Percentiles rank a stretch among this genome's conserved stretches.
These are phyloP conservation scores for Pyrenochaeta sp. DNA, from an alignment of 2,329 filamentous ascomycete species.

Conservation along the genomic window DNA sequence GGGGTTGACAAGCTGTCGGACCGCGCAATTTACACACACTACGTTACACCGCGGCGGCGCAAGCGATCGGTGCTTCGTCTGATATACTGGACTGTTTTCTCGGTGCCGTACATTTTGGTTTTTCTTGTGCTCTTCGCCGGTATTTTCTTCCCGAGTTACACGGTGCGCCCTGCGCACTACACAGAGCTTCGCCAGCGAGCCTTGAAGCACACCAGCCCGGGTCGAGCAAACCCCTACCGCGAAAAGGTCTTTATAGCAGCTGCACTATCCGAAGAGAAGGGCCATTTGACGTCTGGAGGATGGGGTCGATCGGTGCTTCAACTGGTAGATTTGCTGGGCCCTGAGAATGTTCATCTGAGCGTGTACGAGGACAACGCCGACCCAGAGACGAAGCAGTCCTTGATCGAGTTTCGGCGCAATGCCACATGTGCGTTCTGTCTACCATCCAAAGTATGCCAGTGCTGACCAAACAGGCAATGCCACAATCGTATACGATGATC, in stretches of 20 bases:
- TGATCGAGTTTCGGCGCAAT: constrained; percentile 62
- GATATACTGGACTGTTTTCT: constrained; percentile 43
- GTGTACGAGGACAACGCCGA: constrained; percentile 78
- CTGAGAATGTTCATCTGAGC: constrained; percentile 73
- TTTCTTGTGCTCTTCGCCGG: constrained; percentile 55
- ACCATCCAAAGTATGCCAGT: background rate
- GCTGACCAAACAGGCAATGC: constrained; percentile 49
- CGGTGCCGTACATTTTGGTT: constrained; percentile 41
- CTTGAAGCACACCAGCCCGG: constrained; percentile 31
- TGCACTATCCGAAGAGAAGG: constrained; percentile 72
- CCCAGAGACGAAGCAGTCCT: constrained; percentile 61
- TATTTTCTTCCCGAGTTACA: constrained; percentile 65
- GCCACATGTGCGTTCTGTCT: constrained; percentile 51
- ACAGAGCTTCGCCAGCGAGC: constrained; percentile 50
- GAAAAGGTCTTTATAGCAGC: constrained; percentile 79
- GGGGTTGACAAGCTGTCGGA: constrained; percentile 38
- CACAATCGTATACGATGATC: constrained; percentile 66
- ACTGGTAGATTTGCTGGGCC: constrained; percentile 71
- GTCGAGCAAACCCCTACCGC: constrained; percentile 61
- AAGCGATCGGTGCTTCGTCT: constrained; percentile 42
- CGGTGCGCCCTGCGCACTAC: constrained; percentile 63
- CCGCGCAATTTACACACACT: constrained; percentile 40
- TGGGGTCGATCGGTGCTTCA: constrained; percentile 71
- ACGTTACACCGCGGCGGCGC: constrained; percentile 43
- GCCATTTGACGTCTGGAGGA: constrained; percentile 66